phyloP scores from a whole-genome alignment of 176 grass and related monocot species.

The Aegilops tauschii region DNA sequence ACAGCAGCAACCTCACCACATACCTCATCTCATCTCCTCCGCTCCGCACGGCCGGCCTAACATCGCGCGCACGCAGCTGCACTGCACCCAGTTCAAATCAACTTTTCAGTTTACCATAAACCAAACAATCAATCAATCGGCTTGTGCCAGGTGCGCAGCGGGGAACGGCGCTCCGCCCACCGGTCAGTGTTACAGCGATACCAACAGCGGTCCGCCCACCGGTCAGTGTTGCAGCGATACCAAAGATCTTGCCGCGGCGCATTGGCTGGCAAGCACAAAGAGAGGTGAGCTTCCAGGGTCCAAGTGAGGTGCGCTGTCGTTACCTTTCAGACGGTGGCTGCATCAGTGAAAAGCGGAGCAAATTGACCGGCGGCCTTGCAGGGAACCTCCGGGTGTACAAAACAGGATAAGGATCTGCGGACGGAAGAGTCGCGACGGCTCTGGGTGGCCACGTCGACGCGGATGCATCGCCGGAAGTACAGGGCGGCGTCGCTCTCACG shows the following conservation, averaged over 20 bases:
- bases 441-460: constrained; percentile 41
- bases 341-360: constrained; percentile 49
- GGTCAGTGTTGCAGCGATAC: constrained; percentile 4
- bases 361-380: constrained; percentile 40
- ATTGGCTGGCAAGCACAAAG: constrained; percentile 29
- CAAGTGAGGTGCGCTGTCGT: background rate
- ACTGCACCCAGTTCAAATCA: constrained; percentile 13
- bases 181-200: background rate
- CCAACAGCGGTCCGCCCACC: no score
- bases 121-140: constrained; percentile 14
- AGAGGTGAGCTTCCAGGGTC: constrained; percentile 35
- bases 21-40: background rate
- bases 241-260: background rate
- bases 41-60: constrained; percentile 1
- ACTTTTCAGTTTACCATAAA: constrained; percentile 11
- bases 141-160: background rate
- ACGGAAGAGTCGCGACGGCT: constrained; percentile 50
- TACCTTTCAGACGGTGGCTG: constrained; percentile 39
- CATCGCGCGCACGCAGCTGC: background rate
- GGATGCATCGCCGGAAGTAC: constrained; percentile 34
- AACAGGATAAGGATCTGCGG: constrained; percentile 50
- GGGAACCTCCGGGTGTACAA: constrained; percentile 40
- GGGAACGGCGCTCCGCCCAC: no score
- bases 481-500: constrained; percentile 16
- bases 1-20: constrained; percentile 37